Evolutionary conservation across 2,329 filamentous ascomycete species (phyloP).

Genomic region (Talaromyces sp.): DNA sequence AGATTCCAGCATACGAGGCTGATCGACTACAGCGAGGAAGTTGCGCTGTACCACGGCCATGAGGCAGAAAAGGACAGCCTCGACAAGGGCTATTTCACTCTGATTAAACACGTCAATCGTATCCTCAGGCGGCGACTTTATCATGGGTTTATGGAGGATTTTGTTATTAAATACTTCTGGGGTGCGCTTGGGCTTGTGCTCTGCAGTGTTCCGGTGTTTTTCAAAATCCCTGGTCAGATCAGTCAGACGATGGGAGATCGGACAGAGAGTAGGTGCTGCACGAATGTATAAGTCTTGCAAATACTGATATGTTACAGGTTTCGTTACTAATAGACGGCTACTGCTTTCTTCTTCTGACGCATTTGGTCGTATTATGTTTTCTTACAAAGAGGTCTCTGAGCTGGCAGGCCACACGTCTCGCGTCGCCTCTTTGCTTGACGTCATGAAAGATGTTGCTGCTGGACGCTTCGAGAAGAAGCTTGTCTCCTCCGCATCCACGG

Average conservation of each 20-base stretch:
- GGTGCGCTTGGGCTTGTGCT: slow-evolving; percentile 85
- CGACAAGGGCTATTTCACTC: slow-evolving; percentile 96
- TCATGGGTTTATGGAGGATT: slow-evolving; percentile 99
- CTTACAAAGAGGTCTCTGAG: slow-evolving; percentile 95
- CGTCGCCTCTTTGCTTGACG: slow-evolving; percentile 81
- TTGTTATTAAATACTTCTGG: slow-evolving; percentile 99
- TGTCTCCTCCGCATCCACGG: slow-evolving; percentile 78
- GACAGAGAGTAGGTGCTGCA: slow-evolving; percentile 50
- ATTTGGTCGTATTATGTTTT: slow-evolving; percentile 95
- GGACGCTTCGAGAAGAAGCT: slow-evolving; percentile 96
- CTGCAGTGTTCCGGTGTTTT: slow-evolving; percentile 92
- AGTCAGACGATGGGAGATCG: slow-evolving; percentile 48
- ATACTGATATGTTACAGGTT: slow-evolving; percentile 47
- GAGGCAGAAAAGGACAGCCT: slow-evolving; percentile 92
- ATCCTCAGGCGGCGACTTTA: slow-evolving; percentile 87
- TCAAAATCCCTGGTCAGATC: slow-evolving; percentile 74
- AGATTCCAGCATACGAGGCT: slow-evolving; percentile 89
- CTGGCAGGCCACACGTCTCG: slow-evolving; percentile 91
- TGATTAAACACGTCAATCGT: slow-evolving; percentile 98
- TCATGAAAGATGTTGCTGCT: slow-evolving; percentile 87
- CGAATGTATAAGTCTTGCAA: background rate
- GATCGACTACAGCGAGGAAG: slow-evolving; percentile 93
- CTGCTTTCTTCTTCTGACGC: slow-evolving; percentile 90
- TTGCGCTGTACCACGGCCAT: slow-evolving; percentile 87
- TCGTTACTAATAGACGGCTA: slow-evolving; percentile 91